Conservation (phyloP, 2,329 filamentous ascomycete genomes). For the Neodidymelliopsis sp. region DNA sequence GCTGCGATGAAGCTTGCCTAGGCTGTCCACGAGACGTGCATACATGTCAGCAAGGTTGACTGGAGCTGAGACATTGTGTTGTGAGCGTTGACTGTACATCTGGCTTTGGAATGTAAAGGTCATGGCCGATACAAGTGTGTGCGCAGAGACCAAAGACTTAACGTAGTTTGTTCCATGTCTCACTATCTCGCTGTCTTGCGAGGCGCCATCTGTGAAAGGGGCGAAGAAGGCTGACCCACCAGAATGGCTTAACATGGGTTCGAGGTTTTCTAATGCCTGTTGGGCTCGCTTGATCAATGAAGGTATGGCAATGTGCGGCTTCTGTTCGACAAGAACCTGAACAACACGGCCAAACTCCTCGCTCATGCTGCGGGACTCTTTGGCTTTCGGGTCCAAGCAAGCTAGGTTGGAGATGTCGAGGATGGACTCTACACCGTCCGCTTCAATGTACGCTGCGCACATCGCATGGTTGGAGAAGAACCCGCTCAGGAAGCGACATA, state of each 20-base stretch:
- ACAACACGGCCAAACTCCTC: conserved; percentile 77
- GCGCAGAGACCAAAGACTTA: conserved; percentile 79
- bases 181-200: conserved; percentile 47
- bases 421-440: conserved; percentile 81
- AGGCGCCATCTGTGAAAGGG: conserved; percentile 58
- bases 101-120: conserved; percentile 74
- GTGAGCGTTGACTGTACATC: conserved; percentile 69
- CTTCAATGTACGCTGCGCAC: conserved; percentile 76
- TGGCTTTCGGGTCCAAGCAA: conserved; percentile 77
- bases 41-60: conserved; percentile 90
- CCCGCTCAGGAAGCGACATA: conserved; percentile 77
- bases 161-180: conserved; percentile 76
- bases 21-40: conserved; percentile 71
- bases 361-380: conserved; percentile 66
- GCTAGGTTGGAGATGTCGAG: conserved; percentile 85
- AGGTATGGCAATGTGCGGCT: conserved; percentile 81
- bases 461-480: conserved; percentile 79
- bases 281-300: conserved; percentile 80
- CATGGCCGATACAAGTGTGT: conserved; percentile 78
- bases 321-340: conserved; percentile 79
- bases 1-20: conserved; percentile 80
- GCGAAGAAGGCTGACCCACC: conserved; percentile 71
- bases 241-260: conserved; percentile 67
- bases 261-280: conserved; percentile 70
- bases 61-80: conserved; percentile 70